Percentiles rank a stretch among this genome's conserved stretches.
Evolutionary conservation across 2,329 filamentous ascomycete species (phyloP).

Genomic region (Colletotrichum shisoi): DNA sequence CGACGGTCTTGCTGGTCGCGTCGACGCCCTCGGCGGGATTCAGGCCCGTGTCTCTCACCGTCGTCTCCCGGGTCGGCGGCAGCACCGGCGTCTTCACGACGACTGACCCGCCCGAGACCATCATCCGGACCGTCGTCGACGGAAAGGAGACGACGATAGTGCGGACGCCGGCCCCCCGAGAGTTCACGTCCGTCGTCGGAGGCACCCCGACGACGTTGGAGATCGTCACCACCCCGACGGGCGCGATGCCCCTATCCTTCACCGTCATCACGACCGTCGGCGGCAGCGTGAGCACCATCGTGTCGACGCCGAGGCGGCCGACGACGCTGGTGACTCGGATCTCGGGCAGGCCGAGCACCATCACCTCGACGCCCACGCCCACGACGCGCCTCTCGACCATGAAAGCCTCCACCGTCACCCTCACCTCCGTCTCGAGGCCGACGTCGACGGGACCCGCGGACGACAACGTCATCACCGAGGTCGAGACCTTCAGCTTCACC

Average conservation of each 20-base stretch:
- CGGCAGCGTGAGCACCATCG: constrained; percentile 38
- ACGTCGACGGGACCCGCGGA: constrained; percentile 11
- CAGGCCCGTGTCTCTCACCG: constrained; percentile 42
- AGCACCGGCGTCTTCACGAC: constrained; percentile 42
- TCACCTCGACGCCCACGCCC: constrained; percentile 44
- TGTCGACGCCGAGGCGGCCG: constrained; percentile 35
- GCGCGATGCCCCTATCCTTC: constrained; percentile 31
- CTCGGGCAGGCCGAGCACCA: constrained; percentile 44
- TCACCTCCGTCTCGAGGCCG: constrained; percentile 41
- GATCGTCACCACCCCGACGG: constrained; percentile 44
- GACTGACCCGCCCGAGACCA: constrained; percentile 41
- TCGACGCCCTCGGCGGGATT: constrained; percentile 41
- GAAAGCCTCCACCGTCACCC: constrained; percentile 40
- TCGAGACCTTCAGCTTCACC: constrained; percentile 43
- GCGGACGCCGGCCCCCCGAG: constrained; percentile 42
- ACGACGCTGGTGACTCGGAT: constrained; percentile 43
- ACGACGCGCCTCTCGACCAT: constrained; percentile 43
- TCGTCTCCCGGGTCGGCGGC: constrained; percentile 43
- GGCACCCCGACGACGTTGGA: constrained; percentile 43
- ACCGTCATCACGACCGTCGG: constrained; percentile 44
- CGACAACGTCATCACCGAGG: constrained; percentile 38
- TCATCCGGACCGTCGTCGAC: constrained; percentile 43
- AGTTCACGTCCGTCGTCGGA: constrained; percentile 43
- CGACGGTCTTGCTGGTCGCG: constrained; percentile 37
- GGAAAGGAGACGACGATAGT: constrained; percentile 42